phyloP scores from a whole-genome alignment of 495 filamentous ascomycete species.

The Penicillium turbatum region DNA sequence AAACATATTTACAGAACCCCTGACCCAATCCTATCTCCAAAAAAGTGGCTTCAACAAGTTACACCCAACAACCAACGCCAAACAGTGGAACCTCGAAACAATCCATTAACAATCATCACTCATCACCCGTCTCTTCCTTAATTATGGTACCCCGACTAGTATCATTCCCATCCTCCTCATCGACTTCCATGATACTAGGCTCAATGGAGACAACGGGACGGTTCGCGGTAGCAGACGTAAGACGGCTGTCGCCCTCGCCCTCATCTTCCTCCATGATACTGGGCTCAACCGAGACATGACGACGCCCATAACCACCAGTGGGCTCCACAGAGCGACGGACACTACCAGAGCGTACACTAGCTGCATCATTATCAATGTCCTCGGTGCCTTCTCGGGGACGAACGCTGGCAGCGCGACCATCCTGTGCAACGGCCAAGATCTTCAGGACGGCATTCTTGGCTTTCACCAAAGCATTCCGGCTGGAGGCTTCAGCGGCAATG shows the following conservation, averaged over 20 bases:
- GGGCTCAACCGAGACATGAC: constrained; percentile 39
- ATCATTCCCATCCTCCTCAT: constrained; percentile 55
- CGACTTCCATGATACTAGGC: constrained; percentile 39
- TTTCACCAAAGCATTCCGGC: constrained; percentile 74
- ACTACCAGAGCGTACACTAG: constrained; percentile 37
- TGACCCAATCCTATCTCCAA: too few species aligned
- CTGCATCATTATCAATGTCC: constrained; percentile 33
- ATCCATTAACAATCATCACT: constrained; percentile 16
- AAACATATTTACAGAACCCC: too few species aligned
- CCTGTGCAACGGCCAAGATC: constrained; percentile 40
- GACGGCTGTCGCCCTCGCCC: constrained; percentile 23
- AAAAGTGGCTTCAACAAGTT: neutral
- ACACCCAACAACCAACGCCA: constrained; percentile 19
- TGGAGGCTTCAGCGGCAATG: constrained; percentile 63
- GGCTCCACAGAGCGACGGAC: constrained; percentile 41
- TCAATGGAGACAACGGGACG: constrained; percentile 24
- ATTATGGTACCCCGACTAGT: constrained; percentile 46
- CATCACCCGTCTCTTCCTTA: constrained; percentile 46
- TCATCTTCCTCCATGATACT: constrained; percentile 52
- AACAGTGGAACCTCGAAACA: constrained; percentile 17
- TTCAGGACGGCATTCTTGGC: constrained; percentile 59
- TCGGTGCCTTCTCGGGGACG: constrained; percentile 37
- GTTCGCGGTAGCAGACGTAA: constrained; percentile 16
- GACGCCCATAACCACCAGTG: constrained; percentile 20
- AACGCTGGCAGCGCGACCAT: constrained; percentile 30